Percentiles rank a stretch among this genome's conserved stretches.
Conservation (phyloP, 2,329 filamentous ascomycete species). For the Gnomoniopsis sp. region DNA sequence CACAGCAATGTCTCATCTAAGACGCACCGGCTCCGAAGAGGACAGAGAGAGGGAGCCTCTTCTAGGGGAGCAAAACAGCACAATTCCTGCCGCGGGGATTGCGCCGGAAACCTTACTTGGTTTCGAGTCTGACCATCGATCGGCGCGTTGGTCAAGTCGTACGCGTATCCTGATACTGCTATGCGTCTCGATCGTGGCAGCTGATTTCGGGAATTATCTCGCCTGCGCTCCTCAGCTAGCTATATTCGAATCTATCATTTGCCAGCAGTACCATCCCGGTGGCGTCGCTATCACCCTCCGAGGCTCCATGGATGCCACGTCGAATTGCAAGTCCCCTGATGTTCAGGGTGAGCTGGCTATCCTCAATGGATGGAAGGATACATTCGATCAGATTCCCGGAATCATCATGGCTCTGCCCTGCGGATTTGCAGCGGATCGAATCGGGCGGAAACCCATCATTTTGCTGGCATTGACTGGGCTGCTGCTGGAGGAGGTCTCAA, state of each 20-base stretch:
- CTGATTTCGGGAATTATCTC: background rate
- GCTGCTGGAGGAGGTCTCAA: background rate
- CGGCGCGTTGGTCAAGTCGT: too few relatives aligned
- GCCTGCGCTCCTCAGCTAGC: background rate
- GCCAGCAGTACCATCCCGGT: background rate
- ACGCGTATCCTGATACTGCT: background rate
- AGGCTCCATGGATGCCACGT: background rate
- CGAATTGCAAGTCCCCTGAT: background rate
- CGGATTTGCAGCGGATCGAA: background rate
- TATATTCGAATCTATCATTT: background rate
- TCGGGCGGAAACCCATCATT: background rate
- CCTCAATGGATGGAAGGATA: background rate
- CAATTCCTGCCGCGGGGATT: background rate
- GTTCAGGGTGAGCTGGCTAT: background rate
- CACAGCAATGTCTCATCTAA: background rate
- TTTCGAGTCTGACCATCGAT: too few relatives aligned
- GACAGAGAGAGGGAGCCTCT: background rate
- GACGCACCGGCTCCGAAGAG: background rate
- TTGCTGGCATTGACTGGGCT: background rate
- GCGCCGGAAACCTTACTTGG: background rate
- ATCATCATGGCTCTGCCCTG: background rate
- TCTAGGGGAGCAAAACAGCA: background rate
- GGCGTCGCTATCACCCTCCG: background rate
- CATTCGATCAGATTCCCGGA: background rate
- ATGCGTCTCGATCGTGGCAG: background rate